Evolutionary conservation across 768 basidiomycete species (phyloP), one percentile per base, ranked within the genome.

Genomic region (Daedaleopsis sinensis): DNA sequence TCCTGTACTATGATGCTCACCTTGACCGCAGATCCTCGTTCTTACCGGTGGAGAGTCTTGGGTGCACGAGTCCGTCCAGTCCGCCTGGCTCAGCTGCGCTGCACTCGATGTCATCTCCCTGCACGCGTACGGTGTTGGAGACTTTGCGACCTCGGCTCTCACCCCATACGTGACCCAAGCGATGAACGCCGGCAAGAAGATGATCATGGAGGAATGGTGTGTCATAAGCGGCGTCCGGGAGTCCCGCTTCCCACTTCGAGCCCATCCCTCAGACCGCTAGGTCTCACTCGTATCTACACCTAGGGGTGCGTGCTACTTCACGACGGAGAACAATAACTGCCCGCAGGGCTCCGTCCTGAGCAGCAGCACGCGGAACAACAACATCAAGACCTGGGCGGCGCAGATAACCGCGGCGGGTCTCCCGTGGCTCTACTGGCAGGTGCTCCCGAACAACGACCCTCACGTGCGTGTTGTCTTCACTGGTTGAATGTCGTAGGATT

Each of bases 351-450:
- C 46, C 52, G 62, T 56, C n/a, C 65, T 72, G 23, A 61, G 69
- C 11, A 65, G 69, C 7, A 66, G 65, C 49, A 70, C 69, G 18
- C 73, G 76, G 39, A 76, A 74, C 13, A 64, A 64, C 27, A 77
- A 77, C 65, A 68, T 79, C 43, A 51, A 74, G 52, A 68, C 70
- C 12, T 76, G 74, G 62, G 71, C 74, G 3, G 65, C 67, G 49
- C 71, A 70, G 53, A 73, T 77, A 65, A 71, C 72, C 44, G 73
- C 68, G 35, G 73, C 73, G 19, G 74, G 75, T 56, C 70, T 79
- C 18, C 70, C 77, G 9, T 76, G 74, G 75, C 51, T 77, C n/a
- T 77, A 77, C 61, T 77, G 77, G 76, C 70, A 78, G 60, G 70
- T 75, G 24, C 63, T 78, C 48, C 76, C 71, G 37, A 76, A 77